phyloP scores from a whole-genome alignment of 192 early-diverging fungal genomes.

The Helicostylum pulchrum region DNA sequence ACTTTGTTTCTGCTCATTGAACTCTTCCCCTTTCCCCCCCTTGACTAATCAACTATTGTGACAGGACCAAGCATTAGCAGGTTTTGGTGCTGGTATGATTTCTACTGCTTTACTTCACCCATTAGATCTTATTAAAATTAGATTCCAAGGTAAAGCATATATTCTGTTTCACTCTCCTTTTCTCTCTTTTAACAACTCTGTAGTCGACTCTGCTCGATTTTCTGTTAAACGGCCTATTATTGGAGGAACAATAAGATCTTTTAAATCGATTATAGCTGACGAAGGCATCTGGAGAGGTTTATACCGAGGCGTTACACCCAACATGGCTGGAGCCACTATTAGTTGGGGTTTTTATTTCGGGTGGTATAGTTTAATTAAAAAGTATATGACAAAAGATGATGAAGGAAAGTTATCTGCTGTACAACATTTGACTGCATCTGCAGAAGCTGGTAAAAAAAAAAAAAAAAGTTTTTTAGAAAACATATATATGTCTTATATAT shows the following conservation, averaged over 20 bases:
- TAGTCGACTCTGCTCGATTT: conserved; percentile 48
- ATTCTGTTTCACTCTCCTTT: background rate
- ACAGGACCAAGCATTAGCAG: conserved; percentile 87
- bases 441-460: conserved; percentile 56
- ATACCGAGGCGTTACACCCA: conserved; percentile 89
- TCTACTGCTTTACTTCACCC: conserved; percentile 86
- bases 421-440: conserved; percentile 82
- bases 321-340: conserved; percentile 83
- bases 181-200: background rate
- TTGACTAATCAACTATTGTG: background rate
- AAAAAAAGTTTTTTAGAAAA: background rate
- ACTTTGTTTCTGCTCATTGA: background rate
- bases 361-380: conserved; percentile 73
- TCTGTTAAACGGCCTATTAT: conserved; percentile 45
- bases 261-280: conserved; percentile 51
- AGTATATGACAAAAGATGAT: conserved; percentile 52
- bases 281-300: conserved; percentile 70
- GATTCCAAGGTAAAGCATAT: conserved; percentile 67
- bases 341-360: conserved; percentile 99
- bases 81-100: conserved; percentile 79
- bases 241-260: conserved; percentile 66
- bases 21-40: too few relatives aligned
- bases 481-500: conserved; percentile 25
- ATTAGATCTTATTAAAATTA: conserved; percentile 91
- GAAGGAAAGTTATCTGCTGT: conserved; percentile 59